A percentile compares a stretch with the other conserved stretches of the same genome.
Evolutionary conservation across 352 stramenopile genomes (phyloP).

Genomic region (Phytophthora citrophthora): DNA sequence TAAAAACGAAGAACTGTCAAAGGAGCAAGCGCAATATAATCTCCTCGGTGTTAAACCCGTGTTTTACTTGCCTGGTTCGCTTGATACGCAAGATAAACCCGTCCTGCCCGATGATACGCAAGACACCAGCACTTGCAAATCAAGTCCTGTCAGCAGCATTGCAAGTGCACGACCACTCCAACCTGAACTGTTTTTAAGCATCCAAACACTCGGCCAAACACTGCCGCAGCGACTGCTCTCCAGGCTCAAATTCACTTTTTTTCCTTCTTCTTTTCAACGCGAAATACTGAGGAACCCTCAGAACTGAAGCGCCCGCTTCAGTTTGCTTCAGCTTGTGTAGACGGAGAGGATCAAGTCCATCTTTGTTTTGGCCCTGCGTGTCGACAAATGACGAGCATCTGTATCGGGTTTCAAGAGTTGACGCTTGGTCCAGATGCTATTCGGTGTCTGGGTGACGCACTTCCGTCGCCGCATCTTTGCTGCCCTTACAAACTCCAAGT

Average conservation of each 20-base stretch:
- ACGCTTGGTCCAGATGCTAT: constrained; percentile 12
- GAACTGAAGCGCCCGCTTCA: constrained; percentile 5
- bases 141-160: neutral
- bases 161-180: neutral
- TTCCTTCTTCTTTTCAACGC: constrained; percentile 4
- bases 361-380: constrained; percentile 2
- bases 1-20: too few species aligned
- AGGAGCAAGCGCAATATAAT: neutral
- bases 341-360: neutral
- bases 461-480: constrained; percentile 15
- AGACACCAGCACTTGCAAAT: constrained; percentile 14
- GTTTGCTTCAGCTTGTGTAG: constrained; percentile 2
- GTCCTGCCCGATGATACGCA: constrained; percentile 14
- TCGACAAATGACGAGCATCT: constrained; percentile 18
- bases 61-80: neutral
- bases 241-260: neutral
- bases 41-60: neutral
- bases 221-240: neutral
- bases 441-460: neutral
- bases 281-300: constrained; percentile 9
- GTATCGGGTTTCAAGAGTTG: constrained; percentile 11
- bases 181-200: too few species aligned
- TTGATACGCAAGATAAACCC: constrained; percentile 20
- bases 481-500: constrained; percentile 18
- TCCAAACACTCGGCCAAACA: too few species aligned